Evolutionary conservation across 2,329 filamentous ascomycete genomes (phyloP).

Genomic region (Trichoderma sp.): DNA sequence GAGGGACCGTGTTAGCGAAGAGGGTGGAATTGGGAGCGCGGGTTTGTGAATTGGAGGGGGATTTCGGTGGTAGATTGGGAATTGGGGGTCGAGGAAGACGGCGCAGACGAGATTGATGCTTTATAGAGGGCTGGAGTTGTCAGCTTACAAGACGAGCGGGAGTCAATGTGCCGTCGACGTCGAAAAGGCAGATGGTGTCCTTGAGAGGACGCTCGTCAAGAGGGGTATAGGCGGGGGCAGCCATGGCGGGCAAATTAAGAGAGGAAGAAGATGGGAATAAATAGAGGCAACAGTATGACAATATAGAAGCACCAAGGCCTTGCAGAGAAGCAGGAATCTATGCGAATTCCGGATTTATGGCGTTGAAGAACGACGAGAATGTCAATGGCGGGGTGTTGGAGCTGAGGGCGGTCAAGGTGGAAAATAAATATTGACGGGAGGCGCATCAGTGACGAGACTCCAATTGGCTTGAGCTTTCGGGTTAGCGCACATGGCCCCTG

Average conservation of each 20-base stretch:
- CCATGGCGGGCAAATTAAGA: conserved; percentile 37
- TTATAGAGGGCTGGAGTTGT: neutral
- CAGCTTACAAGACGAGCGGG: conserved; percentile 68
- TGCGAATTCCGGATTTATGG: neutral
- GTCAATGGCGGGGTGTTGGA: neutral
- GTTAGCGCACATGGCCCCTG: neutral
- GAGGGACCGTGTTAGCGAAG: neutral
- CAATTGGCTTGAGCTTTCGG: neutral
- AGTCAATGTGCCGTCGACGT: conserved; percentile 91
- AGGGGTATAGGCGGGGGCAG: conserved; percentile 58
- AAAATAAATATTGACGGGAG: neutral
- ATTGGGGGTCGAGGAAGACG: neutral
- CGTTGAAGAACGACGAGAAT: neutral
- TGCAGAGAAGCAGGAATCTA: neutral
- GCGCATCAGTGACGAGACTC: conserved; percentile 2
- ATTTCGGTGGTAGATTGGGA: neutral
- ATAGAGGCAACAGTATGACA: neutral
- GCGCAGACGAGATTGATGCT: neutral
- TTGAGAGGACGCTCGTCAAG: conserved; percentile 81
- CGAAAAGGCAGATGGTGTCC: conserved; percentile 93
- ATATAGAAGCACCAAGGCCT: neutral
- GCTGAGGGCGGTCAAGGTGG: neutral
- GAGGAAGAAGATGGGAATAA: neutral
- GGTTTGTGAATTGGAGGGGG: neutral
- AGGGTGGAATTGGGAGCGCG: neutral